Evolutionary conservation across 2,329 filamentous ascomycete genomes (phyloP), one percentile per base, ranked within the genome.

Genomic region (Curvularia hawaiiensis): DNA sequence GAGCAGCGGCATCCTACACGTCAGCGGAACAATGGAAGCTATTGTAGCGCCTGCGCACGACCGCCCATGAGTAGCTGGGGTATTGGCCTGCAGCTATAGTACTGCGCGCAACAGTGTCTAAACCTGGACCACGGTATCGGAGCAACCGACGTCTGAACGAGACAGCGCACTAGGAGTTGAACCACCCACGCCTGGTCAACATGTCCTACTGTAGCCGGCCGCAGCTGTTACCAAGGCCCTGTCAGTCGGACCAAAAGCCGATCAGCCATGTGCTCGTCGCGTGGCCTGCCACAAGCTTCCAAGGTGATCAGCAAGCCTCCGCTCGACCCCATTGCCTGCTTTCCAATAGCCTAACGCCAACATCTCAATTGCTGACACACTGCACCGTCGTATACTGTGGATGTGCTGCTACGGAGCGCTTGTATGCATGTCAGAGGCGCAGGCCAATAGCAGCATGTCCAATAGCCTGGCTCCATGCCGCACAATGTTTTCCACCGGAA

Each of bases 1-100:
- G 53, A 59, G 53, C 54, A 50, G 52, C 58, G 52, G 47, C 45
- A 59, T 16, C 20, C 33, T 39, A 52, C 16, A 30, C 33, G 35
- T 48, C 47, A 53, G 48, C 60, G 62, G 66, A 60, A 62, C 60
- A 68, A 67, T 56, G 64, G 61, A 61, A 57, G 46, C 46, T 47
- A 52, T 46, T 20, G 40, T 43, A 33, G 33, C 22, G 30, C 18
- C 40, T 45, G 40, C 9, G 16, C 43, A 51, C n/a, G 41, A 52
- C 30, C 47, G 35, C 31, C 26, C 30, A 49, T 43, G 50, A 38
- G 41, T 46, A 20, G 33, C 14, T 22, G 31, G 11, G 52, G 38
- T 38, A 38, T 35, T 56, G 52, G 49, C 52, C 12, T 51, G 31
- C 40, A 49, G 31, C 41, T 45, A 24, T n/a, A 24, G 22, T 24